Base-by-base conservation (phyloP, 2,329 filamentous ascomycete species). In the Ophiostoma ips region DNA sequence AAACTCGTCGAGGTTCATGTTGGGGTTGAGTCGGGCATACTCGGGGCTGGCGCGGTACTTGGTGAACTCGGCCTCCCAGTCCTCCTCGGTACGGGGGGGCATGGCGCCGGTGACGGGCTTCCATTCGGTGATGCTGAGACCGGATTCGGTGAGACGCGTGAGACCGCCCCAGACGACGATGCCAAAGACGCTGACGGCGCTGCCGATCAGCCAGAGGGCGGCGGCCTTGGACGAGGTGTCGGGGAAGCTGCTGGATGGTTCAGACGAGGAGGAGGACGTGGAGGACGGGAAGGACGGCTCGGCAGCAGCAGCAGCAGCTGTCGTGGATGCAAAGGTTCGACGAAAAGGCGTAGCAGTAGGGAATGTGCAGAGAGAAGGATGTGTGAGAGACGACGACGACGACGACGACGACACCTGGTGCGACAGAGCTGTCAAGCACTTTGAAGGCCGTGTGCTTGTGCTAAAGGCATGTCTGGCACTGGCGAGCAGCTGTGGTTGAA, bases 51-150 rank as follows among this genome's bases (percentile, higher is more conserved):
- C 79, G 57, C 84, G 83, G 72, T 98, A 98, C 67, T 94, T 92
- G 50, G 81, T 72, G 68, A 96, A 98, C 62, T 96, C 92, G 56
- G 81, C 80, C 58, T 95, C 83, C 92, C 92, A 98, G 62, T 90
- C 85, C 52, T 75, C 80, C 21, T 75, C 68, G 59, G 79, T 84
- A 66, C 85, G 76, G 35, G 92, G 92, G 34, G 88, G 89, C 35
- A 94, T 70, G 15, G 88, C 89, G 58, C 92, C 92, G 10, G 92
- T 96, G 40, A 98, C 89, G 46, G 92, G 92, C 58, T 82, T 83
- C 92, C 92, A 98, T 84, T 98, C 92, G 55, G 92, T 98, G 60
- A 98, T 98, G 64, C 89, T 95, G 57, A 98, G 75, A 43, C 88
- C 92, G 57, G 92, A 98, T 68, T 98, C 92, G 4, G 92, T 98